A percentile compares a stretch with the other conserved stretches of the same genome.
Evolutionary conservation across 768 basidiomycete genomes (phyloP).

Genomic region (Tulasnella sp.): DNA sequence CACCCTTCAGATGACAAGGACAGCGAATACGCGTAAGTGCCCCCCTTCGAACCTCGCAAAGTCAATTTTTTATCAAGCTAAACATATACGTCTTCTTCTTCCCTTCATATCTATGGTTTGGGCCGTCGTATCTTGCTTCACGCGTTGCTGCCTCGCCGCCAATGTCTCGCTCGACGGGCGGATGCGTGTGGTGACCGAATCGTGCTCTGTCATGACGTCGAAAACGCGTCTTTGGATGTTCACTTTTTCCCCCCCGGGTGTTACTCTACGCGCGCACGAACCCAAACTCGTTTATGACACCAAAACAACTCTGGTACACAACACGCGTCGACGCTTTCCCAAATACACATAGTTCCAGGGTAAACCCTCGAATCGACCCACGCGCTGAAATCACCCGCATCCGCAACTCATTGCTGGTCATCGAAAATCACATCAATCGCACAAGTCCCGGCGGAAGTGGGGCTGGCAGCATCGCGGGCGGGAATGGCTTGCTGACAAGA

Average conservation of each 20-base stretch:
- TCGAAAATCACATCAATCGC: constrained; percentile 42
- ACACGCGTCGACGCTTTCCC: not conserved
- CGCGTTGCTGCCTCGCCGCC: constrained; percentile 3
- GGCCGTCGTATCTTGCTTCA: not conserved
- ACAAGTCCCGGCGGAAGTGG: not conserved
- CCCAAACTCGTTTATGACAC: too few relatives aligned
- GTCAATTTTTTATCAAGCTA: not conserved
- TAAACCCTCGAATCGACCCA: constrained; percentile 44
- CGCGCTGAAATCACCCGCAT: constrained; percentile 63
- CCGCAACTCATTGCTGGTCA: constrained; percentile 61
- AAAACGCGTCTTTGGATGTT: not conserved
- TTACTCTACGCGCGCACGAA: not conserved
- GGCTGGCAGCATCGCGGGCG: not conserved
- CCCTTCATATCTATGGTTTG: not conserved
- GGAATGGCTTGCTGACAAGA: not conserved
- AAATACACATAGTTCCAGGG: not conserved
- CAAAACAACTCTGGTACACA: too few relatives aligned
- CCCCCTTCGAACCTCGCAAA: not conserved
- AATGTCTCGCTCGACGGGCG: not conserved
- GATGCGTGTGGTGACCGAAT: not conserved
- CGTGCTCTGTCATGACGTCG: not conserved
- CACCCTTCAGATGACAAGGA: constrained; percentile 14
- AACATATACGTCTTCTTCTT: constrained; percentile 8
- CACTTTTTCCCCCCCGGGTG: not conserved
- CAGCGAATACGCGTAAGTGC: constrained; percentile 13